These are phyloP conservation scores for Macrophomina tecta DNA, from an alignment of 2,329 filamentous ascomycete species.

Conservation along the genomic window DNA sequence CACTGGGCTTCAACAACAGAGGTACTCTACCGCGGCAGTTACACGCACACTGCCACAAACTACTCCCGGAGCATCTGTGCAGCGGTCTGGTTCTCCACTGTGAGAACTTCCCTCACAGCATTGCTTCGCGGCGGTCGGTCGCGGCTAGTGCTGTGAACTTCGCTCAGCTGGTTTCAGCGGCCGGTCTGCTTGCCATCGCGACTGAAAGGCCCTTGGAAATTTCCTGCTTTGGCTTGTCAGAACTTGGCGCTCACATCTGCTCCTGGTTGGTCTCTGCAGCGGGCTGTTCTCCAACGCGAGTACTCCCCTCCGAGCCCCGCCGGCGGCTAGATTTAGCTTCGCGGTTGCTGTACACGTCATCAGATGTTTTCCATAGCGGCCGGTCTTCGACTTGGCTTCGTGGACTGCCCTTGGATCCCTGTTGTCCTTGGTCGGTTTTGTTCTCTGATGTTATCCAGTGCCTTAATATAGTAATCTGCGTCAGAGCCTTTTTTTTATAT, in stretches of 20 bases:
- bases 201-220: not conserved
- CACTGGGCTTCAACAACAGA: not conserved
- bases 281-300: conserved; percentile 12
- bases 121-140: conserved; percentile 8
- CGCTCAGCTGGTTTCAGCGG: not conserved
- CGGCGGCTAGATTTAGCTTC: not conserved
- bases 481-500: not conserved
- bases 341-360: not conserved
- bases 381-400: not conserved
- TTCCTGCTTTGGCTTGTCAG: not conserved
- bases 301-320: conserved; percentile 3
- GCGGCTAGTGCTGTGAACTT: not conserved
- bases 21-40: not conserved
- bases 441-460: too few relatives aligned
- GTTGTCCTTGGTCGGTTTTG: not conserved
- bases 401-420: not conserved
- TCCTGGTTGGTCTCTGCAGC: not conserved
- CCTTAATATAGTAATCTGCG: not conserved
- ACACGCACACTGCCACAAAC: not conserved
- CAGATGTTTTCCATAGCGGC: not conserved
- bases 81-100: conserved; percentile 22
- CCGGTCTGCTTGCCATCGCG: not conserved
- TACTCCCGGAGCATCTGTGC: conserved; percentile 2
- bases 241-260: not conserved
- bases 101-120: conserved; percentile 2